Evolutionary conservation across 2,329 filamentous ascomycete genomes (phyloP), one percentile per base, ranked within the genome.

Genomic region (Zalaria sp.): DNA sequence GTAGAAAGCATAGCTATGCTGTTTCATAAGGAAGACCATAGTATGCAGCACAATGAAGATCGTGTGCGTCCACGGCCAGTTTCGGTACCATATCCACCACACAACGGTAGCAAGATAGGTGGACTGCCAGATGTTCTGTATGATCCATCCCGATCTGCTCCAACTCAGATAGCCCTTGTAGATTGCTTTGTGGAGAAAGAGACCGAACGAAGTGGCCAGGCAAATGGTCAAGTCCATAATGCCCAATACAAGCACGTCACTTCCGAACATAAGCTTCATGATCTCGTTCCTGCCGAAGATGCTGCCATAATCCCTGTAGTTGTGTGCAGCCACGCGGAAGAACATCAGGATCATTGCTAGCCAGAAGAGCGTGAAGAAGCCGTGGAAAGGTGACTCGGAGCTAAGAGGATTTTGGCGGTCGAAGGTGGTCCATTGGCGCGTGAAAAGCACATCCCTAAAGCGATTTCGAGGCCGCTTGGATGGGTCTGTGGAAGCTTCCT

Each of bases 1-100:
- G 59, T 85, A 87, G 50, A 84, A 85, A 4, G 79, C 72, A 53
- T 84, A 87, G 11, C 78, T 81, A 56, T 87, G 83, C 59, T 86
- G 81, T 64, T 89, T 89, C 83, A 88, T 88, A 25, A 88, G 57
- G 69, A 87, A 81, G 3, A 82, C 75, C 42, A 88, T 63, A 9
- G 77, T 77, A 54, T 88, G 82, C 11, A 88, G 64, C 6, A 83
- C 77, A 39, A 84, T 82, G 57, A 83, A 86, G 11, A 86, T 79
- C 2, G 81, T 84, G 53, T 86, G 83, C 9, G 83, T 84, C 83
- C 83, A 88, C 1, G 82, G 80, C 83, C 83, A 89, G 39, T 85
- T 75, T 4, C 82, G 71, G 53, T 77, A 71, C 39, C 81, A 69
- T 0, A 81, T 80, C 64, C 81, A 75, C 40, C 71, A 73, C 4